Evolutionary conservation across 1,139 yeast species (phyloP).

Genomic region (Debaryomyces udenii): DNA sequence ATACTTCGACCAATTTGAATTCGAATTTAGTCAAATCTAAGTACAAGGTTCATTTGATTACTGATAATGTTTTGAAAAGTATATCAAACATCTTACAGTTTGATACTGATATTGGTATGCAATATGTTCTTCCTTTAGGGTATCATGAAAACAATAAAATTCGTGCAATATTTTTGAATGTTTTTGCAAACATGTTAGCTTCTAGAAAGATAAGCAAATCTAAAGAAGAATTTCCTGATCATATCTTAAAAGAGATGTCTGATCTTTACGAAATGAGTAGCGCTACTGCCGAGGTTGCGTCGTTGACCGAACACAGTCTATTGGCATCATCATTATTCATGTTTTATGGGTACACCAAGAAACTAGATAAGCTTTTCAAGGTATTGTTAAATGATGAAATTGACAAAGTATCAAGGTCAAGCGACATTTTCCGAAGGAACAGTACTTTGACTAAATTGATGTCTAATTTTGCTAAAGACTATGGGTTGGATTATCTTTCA

Average conservation of each 20-base stretch:
- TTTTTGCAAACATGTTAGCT: conserved; percentile 66
- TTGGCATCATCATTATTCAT: conserved; percentile 71
- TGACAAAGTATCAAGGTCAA: conserved; percentile 56
- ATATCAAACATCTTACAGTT: conserved; percentile 70
- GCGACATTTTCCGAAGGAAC: conserved; percentile 78
- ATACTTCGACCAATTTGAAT: conserved; percentile 35
- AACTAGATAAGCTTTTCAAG: conserved; percentile 57
- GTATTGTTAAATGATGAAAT: conserved; percentile 67
- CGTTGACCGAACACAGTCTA: conserved; percentile 47
- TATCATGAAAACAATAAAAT: conserved; percentile 68
- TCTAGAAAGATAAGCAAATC: conserved; percentile 34
- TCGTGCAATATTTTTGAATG: conserved; percentile 73
- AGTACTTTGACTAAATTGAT: conserved; percentile 80
- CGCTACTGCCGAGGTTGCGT: conserved; percentile 72
- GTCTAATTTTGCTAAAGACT: conserved; percentile 67
- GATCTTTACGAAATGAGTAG: conserved; percentile 36
- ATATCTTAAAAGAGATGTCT: conserved; percentile 24
- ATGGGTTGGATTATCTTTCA: conserved; percentile 63
- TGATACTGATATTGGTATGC: conserved; percentile 78
- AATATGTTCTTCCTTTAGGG: conserved; percentile 77
- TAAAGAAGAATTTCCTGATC: conserved; percentile 32
- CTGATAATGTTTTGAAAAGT: conserved; percentile 68
- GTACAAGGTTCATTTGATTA: conserved; percentile 59
- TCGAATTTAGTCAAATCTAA: conserved; percentile 29
- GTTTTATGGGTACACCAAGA: conserved; percentile 57